Base-by-base conservation (phyloP, 805 yeast genomes). In the Kuraishia capsulata region DNA sequence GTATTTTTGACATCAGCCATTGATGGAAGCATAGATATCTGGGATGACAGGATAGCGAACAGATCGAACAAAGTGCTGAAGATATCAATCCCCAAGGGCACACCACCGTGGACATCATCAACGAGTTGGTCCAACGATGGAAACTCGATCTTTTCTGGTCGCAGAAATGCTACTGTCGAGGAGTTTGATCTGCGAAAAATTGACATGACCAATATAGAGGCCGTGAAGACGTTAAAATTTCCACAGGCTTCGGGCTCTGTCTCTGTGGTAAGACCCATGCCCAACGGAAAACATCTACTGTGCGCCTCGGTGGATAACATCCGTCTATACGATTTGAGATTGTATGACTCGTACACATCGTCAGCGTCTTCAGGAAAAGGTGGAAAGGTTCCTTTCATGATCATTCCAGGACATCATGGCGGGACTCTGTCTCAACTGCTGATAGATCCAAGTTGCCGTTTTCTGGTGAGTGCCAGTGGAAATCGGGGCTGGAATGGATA, bases 371-470 rank as follows among this genome's bases (percentile, higher is more conserved):
- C n/a, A n/a, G n/a, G n/a, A n/a, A n/a, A n/a, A n/a, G 68, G 53
- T 37, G 36, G 44, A 25, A 55, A 53, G 40, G 68, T 81, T 6
- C 97, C 97, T 14, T 92, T 90, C 53, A 69, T 81, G 56, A 89
- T 94, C 48, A 72, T 92, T 9, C 96, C 98, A 0, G 97, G 98
- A 1, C 97, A 92, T 57, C 96, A 86, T 52, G 97, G 98, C 36
- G 96, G 97, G 20, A 75, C 77, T 3, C 64, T 92, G 25, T 82
- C 95, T 35, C 76, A 78, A 38, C 62, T 92, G 44, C 67, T 75
- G 39, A 80, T 89, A 18, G 97, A 90, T 57, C 90, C 90, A 23
- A 81, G 92, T 2, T 86, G 94, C 30, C 63, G 92, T 44, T 92
- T 84, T 56, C 69, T 92, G 81, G 72, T 90, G 4, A 81, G 95